phyloP scores from a whole-genome alignment of 139 green algal genomes.

The Raphidocelis subcapitata region DNA sequence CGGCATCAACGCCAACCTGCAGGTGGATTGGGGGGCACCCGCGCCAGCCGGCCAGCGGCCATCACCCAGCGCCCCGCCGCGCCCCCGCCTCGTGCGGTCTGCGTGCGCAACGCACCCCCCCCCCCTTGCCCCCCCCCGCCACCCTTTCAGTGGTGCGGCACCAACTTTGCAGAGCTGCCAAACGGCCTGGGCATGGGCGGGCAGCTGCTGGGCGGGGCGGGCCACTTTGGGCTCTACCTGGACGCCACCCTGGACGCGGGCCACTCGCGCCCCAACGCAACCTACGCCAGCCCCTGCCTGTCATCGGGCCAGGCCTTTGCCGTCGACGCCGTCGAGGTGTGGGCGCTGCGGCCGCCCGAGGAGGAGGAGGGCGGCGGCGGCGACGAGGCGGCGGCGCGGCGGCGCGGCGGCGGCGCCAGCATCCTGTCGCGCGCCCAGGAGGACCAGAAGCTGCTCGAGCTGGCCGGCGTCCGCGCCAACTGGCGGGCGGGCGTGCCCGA shows the following conservation, averaged over 20 bases:
- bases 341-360: conserved; percentile 25
- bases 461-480: conserved; percentile 27
- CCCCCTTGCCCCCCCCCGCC: no score
- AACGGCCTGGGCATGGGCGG: conserved; percentile 47
- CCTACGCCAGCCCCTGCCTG: conserved; percentile 30
- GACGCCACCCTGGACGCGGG: conserved; percentile 45
- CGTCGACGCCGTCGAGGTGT: conserved; percentile 20
- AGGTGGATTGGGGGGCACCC: not conserved
- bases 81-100: no score
- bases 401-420: no score
- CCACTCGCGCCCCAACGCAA: conserved; percentile 41
- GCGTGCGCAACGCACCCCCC: no score
- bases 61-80: no score
- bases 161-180: conserved; percentile 47
- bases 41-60: not conserved
- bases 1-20: conserved; percentile 50
- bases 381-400: not conserved
- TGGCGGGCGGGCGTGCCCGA: conserved; percentile 9
- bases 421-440: conserved; percentile 16
- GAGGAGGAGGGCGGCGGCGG: conserved; percentile 8
- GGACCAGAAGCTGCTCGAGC: conserved; percentile 34
- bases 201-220: conserved; percentile 20
- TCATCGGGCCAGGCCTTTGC: conserved; percentile 9
- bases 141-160: conserved; percentile 49
- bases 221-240: conserved; percentile 48